Evolutionary conservation across 208 protist genomes (phyloP).

Genomic region (Leishmania martiniquensis): DNA sequence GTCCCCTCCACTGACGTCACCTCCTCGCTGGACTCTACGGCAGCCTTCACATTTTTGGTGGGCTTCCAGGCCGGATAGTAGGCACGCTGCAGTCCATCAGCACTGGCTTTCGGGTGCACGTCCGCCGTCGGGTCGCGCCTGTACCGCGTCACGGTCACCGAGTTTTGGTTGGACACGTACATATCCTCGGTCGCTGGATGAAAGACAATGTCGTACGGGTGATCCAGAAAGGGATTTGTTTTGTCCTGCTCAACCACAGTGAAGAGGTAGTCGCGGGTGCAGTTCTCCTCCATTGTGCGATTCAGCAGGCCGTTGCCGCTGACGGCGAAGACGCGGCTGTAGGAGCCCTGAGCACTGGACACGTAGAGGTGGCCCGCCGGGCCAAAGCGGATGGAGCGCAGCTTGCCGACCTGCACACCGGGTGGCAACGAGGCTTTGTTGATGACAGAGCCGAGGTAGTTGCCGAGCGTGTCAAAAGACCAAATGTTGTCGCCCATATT

Average conservation of each 20-base stretch:
- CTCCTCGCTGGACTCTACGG: slow-evolving; percentile 20
- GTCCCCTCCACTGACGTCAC: slow-evolving; percentile 5
- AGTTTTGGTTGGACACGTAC: slow-evolving; percentile 90
- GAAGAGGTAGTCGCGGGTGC: slow-evolving; percentile 86
- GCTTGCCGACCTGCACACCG: slow-evolving; percentile 77
- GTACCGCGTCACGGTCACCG: slow-evolving; percentile 81
- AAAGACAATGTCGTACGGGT: slow-evolving; percentile 88
- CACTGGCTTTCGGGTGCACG: slow-evolving; percentile 2
- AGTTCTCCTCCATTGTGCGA: slow-evolving; percentile 62
- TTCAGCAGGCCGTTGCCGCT: slow-evolving; percentile 90
- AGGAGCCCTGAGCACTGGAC: slow-evolving; percentile 75
- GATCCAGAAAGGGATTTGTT: slow-evolving; percentile 81
- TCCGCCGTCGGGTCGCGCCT: slow-evolving; percentile 22
- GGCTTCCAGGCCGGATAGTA: slow-evolving; percentile 43
- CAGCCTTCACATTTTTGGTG: slow-evolving; percentile 46
- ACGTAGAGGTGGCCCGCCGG: slow-evolving; percentile 86
- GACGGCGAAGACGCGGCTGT: slow-evolving; percentile 88
- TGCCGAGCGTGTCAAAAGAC: slow-evolving; percentile 84
- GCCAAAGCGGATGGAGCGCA: slow-evolving; percentile 84
- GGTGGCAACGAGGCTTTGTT: slow-evolving; percentile 65
- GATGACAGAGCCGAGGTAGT: slow-evolving; percentile 78
- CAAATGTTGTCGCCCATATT: slow-evolving; percentile 91
- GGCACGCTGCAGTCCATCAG: not conserved
- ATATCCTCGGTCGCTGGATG: slow-evolving; percentile 68
- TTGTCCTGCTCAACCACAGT: slow-evolving; percentile 59